Evolutionary conservation across 768 basidiomycete genomes (phyloP), one percentile per base, ranked within the genome.

Genomic region (Trametes cingulata): DNA sequence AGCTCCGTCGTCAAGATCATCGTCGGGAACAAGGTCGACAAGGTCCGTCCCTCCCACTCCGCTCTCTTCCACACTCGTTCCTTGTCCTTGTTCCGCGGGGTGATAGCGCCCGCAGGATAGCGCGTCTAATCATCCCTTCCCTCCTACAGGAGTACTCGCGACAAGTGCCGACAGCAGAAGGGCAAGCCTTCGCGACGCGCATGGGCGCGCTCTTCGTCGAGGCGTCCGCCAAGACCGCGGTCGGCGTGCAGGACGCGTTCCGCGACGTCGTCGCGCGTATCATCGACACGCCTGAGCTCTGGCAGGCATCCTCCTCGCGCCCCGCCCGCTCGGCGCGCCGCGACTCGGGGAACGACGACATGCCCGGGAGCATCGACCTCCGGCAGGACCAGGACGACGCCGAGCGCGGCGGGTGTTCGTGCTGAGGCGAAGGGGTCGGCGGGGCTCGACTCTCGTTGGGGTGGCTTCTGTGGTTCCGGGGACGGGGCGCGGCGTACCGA

Each of bases 21-120:
- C 20, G 95, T 99, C 2, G 96, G 92, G 29, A 90, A 90, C 76
- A 99, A 98, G 75, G 78, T 96, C 17, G 95, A 98, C 79, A 96
- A 95, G 82, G 91, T 85, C 36, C 36, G 70, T 63, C 39, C 6
- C 22, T 15, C 39, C 35, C 24, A 4, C 47, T 43, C n/a, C n/a
- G 12, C 43, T 33, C 2, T 9, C 27, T 10, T 13, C 41, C 10
- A n/a, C n/a, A n/a, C n/a, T n/a, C n/a, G n/a, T n/a, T n/a, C n/a
- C n/a, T n/a, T n/a, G n/a, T 25, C 46, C 27, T 29, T 4, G 24
- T 47, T 10, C 46, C 13, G 22, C 22, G n/a, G 20, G n/a, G 45
- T 10, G 13, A 13, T 24, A 25, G 24, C 19, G 15, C 43, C 15
- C 8, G 19, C 39, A 24, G 29, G 33, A 25, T 12, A 17, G 29